Percentiles rank a stretch among this genome's conserved stretches.
Conservation (phyloP, 192 early-diverging fungal genomes). For the Funneliformis mosseae region DNA sequence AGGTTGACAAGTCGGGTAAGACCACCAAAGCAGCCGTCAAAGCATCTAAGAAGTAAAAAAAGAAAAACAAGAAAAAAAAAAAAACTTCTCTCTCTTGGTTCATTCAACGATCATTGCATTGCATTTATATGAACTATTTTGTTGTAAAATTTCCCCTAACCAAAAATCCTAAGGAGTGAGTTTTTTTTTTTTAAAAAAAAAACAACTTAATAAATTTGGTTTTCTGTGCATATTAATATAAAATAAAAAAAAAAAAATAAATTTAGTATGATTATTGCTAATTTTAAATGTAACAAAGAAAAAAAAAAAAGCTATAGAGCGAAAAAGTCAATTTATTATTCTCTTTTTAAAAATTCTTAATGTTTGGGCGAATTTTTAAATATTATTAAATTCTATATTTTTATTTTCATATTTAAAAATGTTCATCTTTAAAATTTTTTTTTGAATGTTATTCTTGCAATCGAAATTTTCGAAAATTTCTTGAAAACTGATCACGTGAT, state of each 20-base stretch:
- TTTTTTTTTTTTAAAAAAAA: too few relatives aligned
- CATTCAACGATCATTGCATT: background rate
- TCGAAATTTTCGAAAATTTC: too few relatives aligned
- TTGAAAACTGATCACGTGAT: background rate
- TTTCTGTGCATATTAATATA: background rate
- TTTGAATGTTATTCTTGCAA: too few relatives aligned
- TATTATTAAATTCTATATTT: too few relatives aligned
- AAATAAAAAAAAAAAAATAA: background rate
- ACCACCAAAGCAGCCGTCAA: constrained; percentile 78
- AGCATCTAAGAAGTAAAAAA: constrained; percentile 78
- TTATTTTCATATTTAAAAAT: too few relatives aligned
- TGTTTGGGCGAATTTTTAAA: too few relatives aligned
- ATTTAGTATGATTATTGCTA: background rate
- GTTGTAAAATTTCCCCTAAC: background rate
- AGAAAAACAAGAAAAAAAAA: background rate
- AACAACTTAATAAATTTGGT: background rate
- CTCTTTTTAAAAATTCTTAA: background rate
- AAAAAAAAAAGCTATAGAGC: background rate
- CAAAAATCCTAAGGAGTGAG: background rate
- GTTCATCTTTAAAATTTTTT: too few relatives aligned
- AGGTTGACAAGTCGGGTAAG: constrained; percentile 79
- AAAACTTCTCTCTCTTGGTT: background rate
- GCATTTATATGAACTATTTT: too few relatives aligned
- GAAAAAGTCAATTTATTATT: background rate
- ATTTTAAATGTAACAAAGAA: background rate